Conservation (phyloP, 106 monocot species). For the Platanthera guangdongensis region DNA sequence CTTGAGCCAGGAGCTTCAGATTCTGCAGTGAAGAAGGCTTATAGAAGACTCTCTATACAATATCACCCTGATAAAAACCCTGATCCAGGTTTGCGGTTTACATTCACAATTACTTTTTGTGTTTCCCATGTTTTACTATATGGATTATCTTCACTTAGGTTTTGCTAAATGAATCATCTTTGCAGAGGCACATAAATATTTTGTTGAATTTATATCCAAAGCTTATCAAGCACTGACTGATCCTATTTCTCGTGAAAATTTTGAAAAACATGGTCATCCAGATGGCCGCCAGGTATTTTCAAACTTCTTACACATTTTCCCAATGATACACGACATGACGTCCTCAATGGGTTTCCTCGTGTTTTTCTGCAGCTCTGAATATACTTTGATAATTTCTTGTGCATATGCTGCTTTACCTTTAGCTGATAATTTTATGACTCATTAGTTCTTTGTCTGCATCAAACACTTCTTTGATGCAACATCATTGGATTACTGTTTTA, state of each 20-base stretch:
- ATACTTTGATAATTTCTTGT: no score
- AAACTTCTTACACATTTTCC: neutral
- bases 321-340: neutral
- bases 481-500: conserved; percentile 14
- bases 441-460: neutral
- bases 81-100: conserved; percentile 59
- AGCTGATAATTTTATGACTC: neutral
- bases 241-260: conserved; percentile 59
- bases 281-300: conserved; percentile 87
- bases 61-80: conserved; percentile 99
- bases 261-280: conserved; percentile 91
- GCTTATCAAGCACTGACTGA: conserved; percentile 24
- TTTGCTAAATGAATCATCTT: conserved; percentile 14
- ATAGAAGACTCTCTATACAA: conserved; percentile 75
- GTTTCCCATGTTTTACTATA: neutral
- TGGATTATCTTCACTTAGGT: neutral
- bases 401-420: no score
- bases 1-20: conserved; percentile 77
- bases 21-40: conserved; percentile 86
- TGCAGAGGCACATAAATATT: conserved; percentile 77
- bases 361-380: no score
- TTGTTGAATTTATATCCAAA: conserved; percentile 19
- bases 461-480: neutral
- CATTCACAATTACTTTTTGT: neutral
- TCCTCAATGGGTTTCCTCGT: neutral